Base-by-base conservation (phyloP, 768 basidiomycete genomes). In the Glaciozyma antarctica region DNA sequence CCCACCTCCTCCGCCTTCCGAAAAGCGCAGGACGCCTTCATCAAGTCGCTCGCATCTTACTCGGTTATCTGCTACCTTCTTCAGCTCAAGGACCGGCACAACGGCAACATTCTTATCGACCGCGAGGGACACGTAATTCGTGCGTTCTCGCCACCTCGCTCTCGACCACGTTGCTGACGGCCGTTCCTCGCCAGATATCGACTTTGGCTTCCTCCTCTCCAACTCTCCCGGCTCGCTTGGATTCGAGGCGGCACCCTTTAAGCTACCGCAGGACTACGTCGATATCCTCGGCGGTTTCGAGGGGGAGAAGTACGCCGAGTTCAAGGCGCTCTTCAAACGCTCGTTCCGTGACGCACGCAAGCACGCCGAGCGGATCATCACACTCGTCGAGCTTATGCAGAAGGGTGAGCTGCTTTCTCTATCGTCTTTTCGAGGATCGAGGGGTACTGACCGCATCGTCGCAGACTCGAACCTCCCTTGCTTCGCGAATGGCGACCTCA, bases 161-260 rank as follows among this genome's bases (percentile, higher is more conserved):
- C 26, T 56, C 45, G 49, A 32, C 16, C 7, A 30, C 28, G 16
- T n/a, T 16, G 13, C 54, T 61, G 16, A 38, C 53, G 17, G 1
- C 32, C 21, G 16, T 24, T 21, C 48, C 24, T 32, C 41, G 44
- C 4, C 71, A 64, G 79, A 99, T 76, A 99, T 99, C 66, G 95
- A 98, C 77, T 99, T 98, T 75, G 95, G 95, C 3, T 98, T 98
- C 79, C 94, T 98, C 82, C 81, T 98, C 43, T 88, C 88, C 51
- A 97, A 97, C 76, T 91, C 93, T 2, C 95, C 95, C 0, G 94
- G 94, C 24, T 94, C 94, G 75, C 88, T 99, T 68, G 89, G 94
- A 32, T 98, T 99, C 76, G 95, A 99, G 78, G 94, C 93, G n/a
- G 93, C 95, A 3, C 95, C 95, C 1, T 99, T 99, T 82, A 99